These are phyloP conservation scores for Cercospora sp. DNA, from an alignment of 2,329 filamentous ascomycete genomes.

Conservation along the genomic window DNA sequence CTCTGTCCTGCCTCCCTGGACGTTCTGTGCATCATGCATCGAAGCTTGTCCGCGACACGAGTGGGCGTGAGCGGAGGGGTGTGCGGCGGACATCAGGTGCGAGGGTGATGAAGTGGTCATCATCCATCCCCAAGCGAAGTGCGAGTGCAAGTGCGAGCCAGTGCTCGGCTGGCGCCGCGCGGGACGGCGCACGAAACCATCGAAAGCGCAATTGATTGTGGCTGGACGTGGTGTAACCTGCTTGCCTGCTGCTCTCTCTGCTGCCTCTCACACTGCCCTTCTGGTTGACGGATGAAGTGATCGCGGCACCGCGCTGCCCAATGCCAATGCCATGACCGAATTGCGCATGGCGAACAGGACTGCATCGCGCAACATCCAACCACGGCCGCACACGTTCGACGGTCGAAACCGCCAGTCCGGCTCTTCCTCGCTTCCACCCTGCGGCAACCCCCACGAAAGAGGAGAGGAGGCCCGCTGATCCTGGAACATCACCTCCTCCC, in stretches of 20 bases:
- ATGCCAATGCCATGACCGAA: background rate
- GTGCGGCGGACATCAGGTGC: background rate
- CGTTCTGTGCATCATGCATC: constrained; percentile 4
- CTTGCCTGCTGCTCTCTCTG: background rate
- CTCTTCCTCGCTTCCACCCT: background rate
- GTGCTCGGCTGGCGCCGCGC: background rate
- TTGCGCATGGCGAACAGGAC: background rate
- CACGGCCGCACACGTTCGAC: background rate
- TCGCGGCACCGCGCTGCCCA: too few species aligned
- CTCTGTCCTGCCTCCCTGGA: background rate
- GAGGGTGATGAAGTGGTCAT: background rate
- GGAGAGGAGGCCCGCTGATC: background rate
- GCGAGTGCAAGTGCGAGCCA: background rate
- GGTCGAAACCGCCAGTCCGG: background rate
- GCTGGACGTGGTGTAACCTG: background rate
- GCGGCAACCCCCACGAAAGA: background rate
- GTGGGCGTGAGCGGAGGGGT: background rate
- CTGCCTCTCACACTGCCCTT: background rate
- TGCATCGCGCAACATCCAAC: constrained; percentile 1
- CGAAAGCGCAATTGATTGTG: background rate
- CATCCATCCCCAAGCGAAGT: background rate
- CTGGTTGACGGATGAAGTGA: too few species aligned
- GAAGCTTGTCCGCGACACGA: constrained; percentile 5
- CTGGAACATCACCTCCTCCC: background rate
- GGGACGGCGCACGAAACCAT: background rate